Conservation (phyloP, 2,329 filamentous ascomycete species). For the Colletotrichum agaves region DNA sequence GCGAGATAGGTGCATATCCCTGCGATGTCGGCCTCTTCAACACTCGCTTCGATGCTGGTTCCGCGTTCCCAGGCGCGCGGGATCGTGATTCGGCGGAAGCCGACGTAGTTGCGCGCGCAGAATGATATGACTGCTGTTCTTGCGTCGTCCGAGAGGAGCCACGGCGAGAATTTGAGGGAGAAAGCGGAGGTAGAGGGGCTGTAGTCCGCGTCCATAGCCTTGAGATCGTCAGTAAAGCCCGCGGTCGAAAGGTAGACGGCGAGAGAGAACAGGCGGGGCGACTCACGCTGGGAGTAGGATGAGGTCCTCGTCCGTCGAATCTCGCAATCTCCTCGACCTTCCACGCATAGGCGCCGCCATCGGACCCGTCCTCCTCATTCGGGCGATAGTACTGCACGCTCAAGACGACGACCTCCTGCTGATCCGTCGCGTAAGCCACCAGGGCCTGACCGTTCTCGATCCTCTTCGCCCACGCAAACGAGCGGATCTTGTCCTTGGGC, state of each 20-base stretch:
- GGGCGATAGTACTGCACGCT: conserved; percentile 54
- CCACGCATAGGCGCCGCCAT: conserved; percentile 60
- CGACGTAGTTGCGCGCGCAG: conserved; percentile 62
- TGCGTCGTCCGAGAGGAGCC: conserved; percentile 51
- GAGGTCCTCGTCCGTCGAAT: conserved; percentile 60
- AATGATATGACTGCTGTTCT: conserved; percentile 61
- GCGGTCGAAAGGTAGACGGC: neutral
- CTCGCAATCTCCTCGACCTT: conserved; percentile 60
- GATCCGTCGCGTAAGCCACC: conserved; percentile 63
- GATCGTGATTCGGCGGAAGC: conserved; percentile 63
- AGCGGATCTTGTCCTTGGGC: conserved; percentile 50
- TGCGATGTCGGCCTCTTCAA: conserved; percentile 54
- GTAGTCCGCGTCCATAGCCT: conserved; percentile 57
- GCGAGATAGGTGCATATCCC: conserved; percentile 63
- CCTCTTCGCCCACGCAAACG: conserved; percentile 64
- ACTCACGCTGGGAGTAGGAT: conserved; percentile 42
- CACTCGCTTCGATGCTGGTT: conserved; percentile 49
- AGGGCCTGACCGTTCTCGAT: conserved; percentile 54
- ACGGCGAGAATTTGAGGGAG: conserved; percentile 65
- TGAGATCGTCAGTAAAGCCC: neutral
- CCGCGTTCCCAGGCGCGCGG: conserved; percentile 48
- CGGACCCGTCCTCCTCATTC: conserved; percentile 60
- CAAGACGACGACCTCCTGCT: conserved; percentile 61
- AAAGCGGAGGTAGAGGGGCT: conserved; percentile 60
- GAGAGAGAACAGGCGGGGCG: neutral